Evolutionary conservation across 2,329 filamentous ascomycete genomes (phyloP).

Genomic region (Fulvia fulva): DNA sequence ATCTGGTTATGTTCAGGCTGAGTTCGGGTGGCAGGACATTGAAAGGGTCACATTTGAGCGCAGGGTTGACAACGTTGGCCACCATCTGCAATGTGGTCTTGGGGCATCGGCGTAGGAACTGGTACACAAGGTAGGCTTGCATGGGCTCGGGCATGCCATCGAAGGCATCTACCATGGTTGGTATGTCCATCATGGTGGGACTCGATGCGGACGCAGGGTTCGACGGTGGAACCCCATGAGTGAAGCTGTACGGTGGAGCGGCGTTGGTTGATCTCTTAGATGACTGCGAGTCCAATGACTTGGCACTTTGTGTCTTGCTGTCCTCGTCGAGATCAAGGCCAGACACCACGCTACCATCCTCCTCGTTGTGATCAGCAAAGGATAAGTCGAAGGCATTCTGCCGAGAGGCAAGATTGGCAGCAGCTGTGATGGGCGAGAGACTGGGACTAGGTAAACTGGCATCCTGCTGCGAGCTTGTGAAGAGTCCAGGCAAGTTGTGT

Average conservation of each 20-base stretch:
- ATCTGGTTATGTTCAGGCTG: slow-evolving; percentile 80
- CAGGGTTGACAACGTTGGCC: slow-evolving; percentile 86
- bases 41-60: slow-evolving; percentile 90
- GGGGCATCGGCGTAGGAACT: slow-evolving; percentile 81
- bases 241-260: slow-evolving; percentile 11
- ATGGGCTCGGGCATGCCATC: slow-evolving; percentile 86
- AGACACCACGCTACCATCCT: slow-evolving; percentile 31
- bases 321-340: slow-evolving; percentile 33
- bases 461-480: slow-evolving; percentile 73
- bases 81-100: slow-evolving; percentile 86
- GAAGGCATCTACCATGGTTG: slow-evolving; percentile 80
- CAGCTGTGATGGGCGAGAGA: slow-evolving; percentile 81
- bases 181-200: slow-evolving; percentile 66
- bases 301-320: slow-evolving; percentile 22
- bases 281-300: slow-evolving; percentile 25
- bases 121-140: slow-evolving; percentile 96
- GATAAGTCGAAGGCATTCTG: slow-evolving; percentile 33
- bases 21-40: slow-evolving; percentile 79
- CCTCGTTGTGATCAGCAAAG: slow-evolving; percentile 31
- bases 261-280: slow-evolving; percentile 6
- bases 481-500: slow-evolving; percentile 50
- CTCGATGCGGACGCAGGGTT: slow-evolving; percentile 9
- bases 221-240: slow-evolving; percentile 13
- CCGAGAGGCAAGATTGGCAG: slow-evolving; percentile 53
- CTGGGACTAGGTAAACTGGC: slow-evolving; percentile 92